Base-by-base conservation (phyloP, 1,284 basidiomycete genomes). In the Pseudozyma hubeiensis region DNA sequence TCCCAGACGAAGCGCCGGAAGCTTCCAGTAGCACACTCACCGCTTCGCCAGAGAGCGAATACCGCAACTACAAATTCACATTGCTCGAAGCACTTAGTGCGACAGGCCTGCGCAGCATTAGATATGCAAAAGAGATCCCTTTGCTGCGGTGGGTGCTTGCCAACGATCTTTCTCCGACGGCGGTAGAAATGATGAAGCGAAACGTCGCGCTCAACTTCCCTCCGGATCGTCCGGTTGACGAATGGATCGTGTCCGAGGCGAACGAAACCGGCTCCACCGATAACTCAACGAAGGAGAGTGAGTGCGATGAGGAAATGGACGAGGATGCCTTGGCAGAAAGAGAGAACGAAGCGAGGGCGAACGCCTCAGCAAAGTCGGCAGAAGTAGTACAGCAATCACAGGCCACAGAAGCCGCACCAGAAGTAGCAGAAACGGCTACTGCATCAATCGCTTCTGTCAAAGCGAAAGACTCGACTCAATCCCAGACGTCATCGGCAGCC, bases 61-160 rank as follows among this genome's bases (percentile, higher is more conserved):
- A 89, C 79, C 85, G 86, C 35, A 88, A 90, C 0, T 88, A 90
- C 75, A 90, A 89, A 71, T 90, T 95, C 79, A 90, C 90, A 9
- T 88, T 97, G 13, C 88, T 99, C n/a, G 96, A 99, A 85, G 94
- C 95, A 0, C 89, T 99, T 17, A 94, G 93, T 16, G 96, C 96
- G 0, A 99, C 97, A 0, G 96, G 96, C 29, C 88, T 99, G 29
- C 91, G 96, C 11, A 92, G 94, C 4, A 98, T 99, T 70, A 92
- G 96, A 34, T 99, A 99, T 84, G 96, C 96, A 0, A 95, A 97
- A 79, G 96, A 99, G 86, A 95, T 99, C 10, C 94, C 96, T 0
- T 88, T 92, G 40, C 89, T 95, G 68, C 92, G 90, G 92, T 95
- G 66, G 59, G 90, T 99, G 34, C 90, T 97, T 74, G 96, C 97